Evolutionary conservation across 2,329 filamentous ascomycete species (phyloP).

Genomic region (Alternaria arborescens): DNA sequence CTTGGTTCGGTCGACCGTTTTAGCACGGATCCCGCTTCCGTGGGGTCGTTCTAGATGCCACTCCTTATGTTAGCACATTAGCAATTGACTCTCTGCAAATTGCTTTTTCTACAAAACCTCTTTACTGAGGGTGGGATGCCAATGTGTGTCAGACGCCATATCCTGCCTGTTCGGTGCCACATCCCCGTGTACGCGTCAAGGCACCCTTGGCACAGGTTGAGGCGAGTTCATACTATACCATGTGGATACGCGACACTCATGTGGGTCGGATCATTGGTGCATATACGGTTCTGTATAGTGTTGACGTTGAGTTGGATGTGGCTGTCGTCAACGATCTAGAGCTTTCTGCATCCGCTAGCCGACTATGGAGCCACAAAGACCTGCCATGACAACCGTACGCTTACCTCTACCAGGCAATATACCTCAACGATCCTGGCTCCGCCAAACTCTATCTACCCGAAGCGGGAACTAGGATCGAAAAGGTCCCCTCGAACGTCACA

Average conservation of each 20-base stretch:
- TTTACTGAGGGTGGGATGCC: constrained; percentile 25
- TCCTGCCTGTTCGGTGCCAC: constrained; percentile 25
- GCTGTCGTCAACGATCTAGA: constrained; percentile 40
- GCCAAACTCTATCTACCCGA: constrained; percentile 44
- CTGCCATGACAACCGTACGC: constrained; percentile 20
- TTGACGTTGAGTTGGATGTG: constrained; percentile 37
- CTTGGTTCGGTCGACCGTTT: constrained; percentile 8
- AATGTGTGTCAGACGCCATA: constrained; percentile 25
- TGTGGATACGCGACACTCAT: constrained; percentile 26
- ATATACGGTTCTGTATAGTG: constrained; percentile 23
- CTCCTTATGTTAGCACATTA: constrained; percentile 28
- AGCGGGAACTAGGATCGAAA: constrained; percentile 45
- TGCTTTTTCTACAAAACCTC: constrained; percentile 8
- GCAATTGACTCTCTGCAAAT: constrained; percentile 12
- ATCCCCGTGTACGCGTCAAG: constrained; percentile 22
- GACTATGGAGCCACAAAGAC: constrained; percentile 19
- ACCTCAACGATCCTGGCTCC: constrained; percentile 30
- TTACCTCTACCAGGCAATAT: constrained; percentile 24
- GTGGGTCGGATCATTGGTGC: constrained; percentile 31
- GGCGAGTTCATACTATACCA: constrained; percentile 17
- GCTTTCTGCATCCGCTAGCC: constrained; percentile 17
- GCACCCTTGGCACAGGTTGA: constrained; percentile 20
- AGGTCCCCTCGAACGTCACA: constrained; percentile 40
- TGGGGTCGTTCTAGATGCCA: constrained; percentile 31
- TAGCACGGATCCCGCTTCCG: constrained; percentile 10